These are phyloP conservation scores for Suhomyces bolitotheri DNA, from an alignment of 1,139 yeast species.

Conservation along the genomic window DNA sequence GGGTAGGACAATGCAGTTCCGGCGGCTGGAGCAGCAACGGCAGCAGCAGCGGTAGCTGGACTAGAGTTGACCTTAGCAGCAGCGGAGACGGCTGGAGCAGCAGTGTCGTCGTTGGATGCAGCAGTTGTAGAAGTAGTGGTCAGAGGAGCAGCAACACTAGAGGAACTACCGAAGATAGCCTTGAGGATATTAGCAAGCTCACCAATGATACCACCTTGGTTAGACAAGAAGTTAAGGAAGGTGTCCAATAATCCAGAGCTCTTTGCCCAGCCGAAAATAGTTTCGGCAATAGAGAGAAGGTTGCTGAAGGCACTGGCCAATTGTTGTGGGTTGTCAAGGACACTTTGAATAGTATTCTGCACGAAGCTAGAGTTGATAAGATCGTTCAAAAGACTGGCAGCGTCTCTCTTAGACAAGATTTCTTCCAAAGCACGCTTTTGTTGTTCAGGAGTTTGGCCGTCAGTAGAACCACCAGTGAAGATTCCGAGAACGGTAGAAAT, in stretches of 20 bases:
- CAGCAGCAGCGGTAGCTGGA: conserved; percentile 17
- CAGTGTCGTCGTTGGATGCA: conserved; percentile 13
- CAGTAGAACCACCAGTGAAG: conserved; percentile 21
- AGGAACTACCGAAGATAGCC: conserved; percentile 3
- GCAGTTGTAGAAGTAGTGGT: conserved; percentile 15
- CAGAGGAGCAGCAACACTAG: conserved; percentile 11
- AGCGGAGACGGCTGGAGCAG: conserved; percentile 4
- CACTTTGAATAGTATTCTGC: conserved; percentile 32
- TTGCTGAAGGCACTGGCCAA: conserved; percentile 35
- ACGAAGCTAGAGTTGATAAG: conserved; percentile 42
- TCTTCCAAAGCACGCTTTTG: conserved; percentile 24
- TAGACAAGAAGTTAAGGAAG: conserved; percentile 30
- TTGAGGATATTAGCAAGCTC: conserved; percentile 11
- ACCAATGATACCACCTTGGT: conserved; percentile 34
- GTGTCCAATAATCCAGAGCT: conserved; percentile 36
- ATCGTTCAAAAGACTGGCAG: conserved; percentile 29
- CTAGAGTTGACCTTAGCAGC: conserved; percentile 1
- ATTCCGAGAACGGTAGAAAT: conserved; percentile 37
- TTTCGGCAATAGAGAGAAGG: conserved; percentile 39
- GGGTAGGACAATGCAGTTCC: conserved; percentile 13
- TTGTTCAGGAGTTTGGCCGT: conserved; percentile 20
- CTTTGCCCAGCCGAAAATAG: conserved; percentile 43
- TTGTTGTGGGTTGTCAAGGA: conserved; percentile 40
- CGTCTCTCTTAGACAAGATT: conserved; percentile 42
- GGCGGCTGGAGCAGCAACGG: conserved; percentile 5